Evolutionary conservation across 2,329 filamentous ascomycete species (phyloP), one percentile per base, ranked within the genome.

Genomic region (Fusarium austroafricanum): DNA sequence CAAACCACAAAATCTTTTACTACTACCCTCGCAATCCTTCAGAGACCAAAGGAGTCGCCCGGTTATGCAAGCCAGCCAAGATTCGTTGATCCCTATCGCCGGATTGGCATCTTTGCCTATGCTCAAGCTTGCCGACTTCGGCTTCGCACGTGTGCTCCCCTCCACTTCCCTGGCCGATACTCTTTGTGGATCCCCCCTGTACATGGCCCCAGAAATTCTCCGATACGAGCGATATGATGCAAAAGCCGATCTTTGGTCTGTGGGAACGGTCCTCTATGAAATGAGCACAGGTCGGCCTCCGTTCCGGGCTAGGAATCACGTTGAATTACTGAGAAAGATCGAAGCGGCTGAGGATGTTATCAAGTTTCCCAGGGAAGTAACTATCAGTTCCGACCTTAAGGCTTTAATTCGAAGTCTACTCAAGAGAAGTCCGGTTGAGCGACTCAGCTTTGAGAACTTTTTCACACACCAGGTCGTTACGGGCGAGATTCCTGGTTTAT

Each of bases 191-290:
- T 98, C 96, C 14, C 96, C 96, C 11, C 83, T 99, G 26, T 99
- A 99, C 82, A 99, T 99, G 96, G 96, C 96, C 0, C 96, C 96
- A 6, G 96, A 99, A 81, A 99, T 99, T 68, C 84, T 99, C 65
- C 90, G 94, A 61, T 99, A 98, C 75, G 94, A 99, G 78, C 95
- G 95, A 75, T 99, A 99, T 79, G 95, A 97, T 81, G 93, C 95
- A 67, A 97, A 97, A 79, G 95, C 94, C 45, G 96, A 99, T 81
- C 83, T 99, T 33, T 99, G 96, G 96, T 99, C 96, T 21, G 93
- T 97, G 33, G 96, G 96, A 50, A 97, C 96, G 18, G 96, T 99
- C 10, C 82, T 97, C 23, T 97, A 93, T 77, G 96, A 99, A 81
- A 97, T 99, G 94, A 89, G 96, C 64, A 92, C 90, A 9, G 95